phyloP scores from a whole-genome alignment of 2,329 filamentous ascomycete species.

The Stachybotrys chlorohalonatus region DNA sequence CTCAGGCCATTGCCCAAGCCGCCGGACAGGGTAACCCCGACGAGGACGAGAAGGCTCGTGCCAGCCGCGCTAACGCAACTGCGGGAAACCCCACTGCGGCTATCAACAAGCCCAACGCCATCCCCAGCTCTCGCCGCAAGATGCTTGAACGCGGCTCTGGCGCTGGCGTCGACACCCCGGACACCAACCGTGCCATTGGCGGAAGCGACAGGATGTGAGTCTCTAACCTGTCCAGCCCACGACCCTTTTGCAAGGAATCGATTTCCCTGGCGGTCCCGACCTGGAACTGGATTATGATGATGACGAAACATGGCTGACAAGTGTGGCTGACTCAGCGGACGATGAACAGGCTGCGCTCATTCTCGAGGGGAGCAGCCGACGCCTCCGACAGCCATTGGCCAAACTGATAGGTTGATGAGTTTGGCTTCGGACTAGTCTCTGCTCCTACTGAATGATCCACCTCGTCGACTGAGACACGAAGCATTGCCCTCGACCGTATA shows the following conservation, averaged over 20 bases:
- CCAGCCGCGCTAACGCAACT: slow-evolving; percentile 56
- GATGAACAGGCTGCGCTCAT: slow-evolving; percentile 78
- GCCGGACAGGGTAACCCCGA: slow-evolving; percentile 59
- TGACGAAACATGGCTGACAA: slow-evolving; percentile 43
- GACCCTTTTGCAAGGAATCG: slow-evolving; percentile 79
- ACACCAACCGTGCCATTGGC: slow-evolving; percentile 66
- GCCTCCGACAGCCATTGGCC: slow-evolving; percentile 30
- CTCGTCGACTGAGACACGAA: background rate
- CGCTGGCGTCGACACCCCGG: slow-evolving; percentile 55
- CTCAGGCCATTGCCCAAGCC: slow-evolving; percentile 83
- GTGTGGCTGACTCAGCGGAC: slow-evolving; percentile 76
- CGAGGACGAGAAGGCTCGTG: slow-evolving; percentile 67
- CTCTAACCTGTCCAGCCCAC: slow-evolving; percentile 44
- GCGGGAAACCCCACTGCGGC: slow-evolving; percentile 55
- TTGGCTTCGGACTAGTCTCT: background rate
- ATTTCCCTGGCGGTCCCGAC: slow-evolving; percentile 63
- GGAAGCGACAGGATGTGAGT: slow-evolving; percentile 97
- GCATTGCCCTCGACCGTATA: background rate
- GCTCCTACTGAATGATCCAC: background rate
- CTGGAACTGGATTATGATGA: background rate
- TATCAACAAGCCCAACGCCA: slow-evolving; percentile 59
- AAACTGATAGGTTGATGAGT: slow-evolving; percentile 16
- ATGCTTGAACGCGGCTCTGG: slow-evolving; percentile 61
- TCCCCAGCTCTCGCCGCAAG: slow-evolving; percentile 74
- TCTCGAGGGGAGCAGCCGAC: slow-evolving; percentile 58